Evolutionary conservation across 2,329 filamentous ascomycete species (phyloP).

Genomic region (Exophiala alcalophila): DNA sequence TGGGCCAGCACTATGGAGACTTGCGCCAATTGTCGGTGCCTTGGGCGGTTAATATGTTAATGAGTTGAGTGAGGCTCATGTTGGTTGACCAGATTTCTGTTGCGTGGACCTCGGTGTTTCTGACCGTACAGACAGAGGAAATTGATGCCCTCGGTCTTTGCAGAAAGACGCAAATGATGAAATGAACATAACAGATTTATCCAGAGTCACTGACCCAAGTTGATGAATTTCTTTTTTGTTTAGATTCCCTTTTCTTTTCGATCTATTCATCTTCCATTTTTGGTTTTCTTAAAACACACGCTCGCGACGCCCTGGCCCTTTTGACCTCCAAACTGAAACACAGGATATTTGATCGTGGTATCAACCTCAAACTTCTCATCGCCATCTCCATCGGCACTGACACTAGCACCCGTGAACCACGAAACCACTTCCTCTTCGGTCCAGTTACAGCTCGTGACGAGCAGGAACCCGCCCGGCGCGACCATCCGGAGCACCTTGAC

Average conservation of each 20-base stretch:
- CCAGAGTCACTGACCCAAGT: too few relatives aligned
- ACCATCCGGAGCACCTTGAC: conserved; percentile 66
- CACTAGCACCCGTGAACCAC: conserved; percentile 65
- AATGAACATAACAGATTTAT: too few relatives aligned
- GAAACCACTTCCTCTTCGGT: conserved; percentile 77
- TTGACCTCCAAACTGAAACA: conserved; percentile 83
- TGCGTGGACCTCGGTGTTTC: too few relatives aligned
- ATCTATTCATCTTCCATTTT: too few relatives aligned
- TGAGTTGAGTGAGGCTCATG: conserved; percentile 15
- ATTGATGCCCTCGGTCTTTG: too few relatives aligned
- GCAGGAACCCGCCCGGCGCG: conserved; percentile 66
- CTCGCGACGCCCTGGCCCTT: conserved; percentile 88
- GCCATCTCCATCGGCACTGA: conserved; percentile 14
- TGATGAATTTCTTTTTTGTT: too few relatives aligned
- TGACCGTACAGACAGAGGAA: too few relatives aligned
- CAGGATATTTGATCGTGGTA: conserved; percentile 73
- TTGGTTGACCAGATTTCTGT: too few relatives aligned
- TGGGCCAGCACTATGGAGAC: conserved; percentile 66
- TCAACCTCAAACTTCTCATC: conserved; percentile 54
- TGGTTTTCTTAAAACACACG: conserved; percentile 66
- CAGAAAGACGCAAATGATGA: too few relatives aligned
- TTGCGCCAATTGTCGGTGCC: conserved; percentile 62
- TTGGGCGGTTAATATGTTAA: conserved; percentile 56
- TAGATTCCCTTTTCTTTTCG: too few relatives aligned
- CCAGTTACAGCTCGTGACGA: conserved; percentile 98